Evolutionary conservation across 495 filamentous ascomycete species (phyloP).

Genomic region (Penicillium simplicissimum): DNA sequence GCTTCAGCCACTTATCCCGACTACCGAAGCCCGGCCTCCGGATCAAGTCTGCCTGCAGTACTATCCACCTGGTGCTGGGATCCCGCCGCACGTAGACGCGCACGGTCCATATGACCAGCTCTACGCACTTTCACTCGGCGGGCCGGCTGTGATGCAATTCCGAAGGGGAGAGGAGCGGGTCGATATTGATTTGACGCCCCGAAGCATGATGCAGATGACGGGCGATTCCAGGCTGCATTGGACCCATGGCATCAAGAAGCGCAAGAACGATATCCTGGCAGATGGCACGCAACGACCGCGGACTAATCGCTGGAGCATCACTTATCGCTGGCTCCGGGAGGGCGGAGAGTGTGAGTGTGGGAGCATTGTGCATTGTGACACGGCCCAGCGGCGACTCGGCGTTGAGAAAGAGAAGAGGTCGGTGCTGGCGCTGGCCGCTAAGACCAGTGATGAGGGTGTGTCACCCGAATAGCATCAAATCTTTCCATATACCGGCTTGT

Average conservation of each 20-base stretch:
- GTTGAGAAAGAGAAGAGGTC: conserved; percentile 44
- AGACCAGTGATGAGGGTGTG: neutral
- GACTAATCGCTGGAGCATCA: conserved; percentile 41
- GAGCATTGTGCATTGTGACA: conserved; percentile 39
- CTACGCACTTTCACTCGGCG: conserved; percentile 41
- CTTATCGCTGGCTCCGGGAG: conserved; percentile 41
- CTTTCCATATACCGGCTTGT: neutral
- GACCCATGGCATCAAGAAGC: conserved; percentile 46
- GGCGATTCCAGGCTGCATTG: conserved; percentile 42
- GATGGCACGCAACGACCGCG: conserved; percentile 36
- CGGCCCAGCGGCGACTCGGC: conserved; percentile 37
- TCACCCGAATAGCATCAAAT: neutral
- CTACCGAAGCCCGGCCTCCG: conserved; percentile 36
- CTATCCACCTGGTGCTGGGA: conserved; percentile 44
- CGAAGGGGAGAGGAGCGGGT: conserved; percentile 30
- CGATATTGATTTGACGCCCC: conserved; percentile 36
- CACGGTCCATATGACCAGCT: conserved; percentile 43
- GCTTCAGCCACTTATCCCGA: conserved; percentile 40
- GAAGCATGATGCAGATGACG: conserved; percentile 43
- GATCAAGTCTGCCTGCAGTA: conserved; percentile 48
- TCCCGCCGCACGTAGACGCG: conserved; percentile 44
- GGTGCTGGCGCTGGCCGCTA: conserved; percentile 24
- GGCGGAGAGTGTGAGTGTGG: conserved; percentile 44
- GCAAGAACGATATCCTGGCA: conserved; percentile 38
- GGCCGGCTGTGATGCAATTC: conserved; percentile 41